These are phyloP conservation scores for Xylaria sp. DNA, from an alignment of 2,329 filamentous ascomycete species.

Conservation along the genomic window DNA sequence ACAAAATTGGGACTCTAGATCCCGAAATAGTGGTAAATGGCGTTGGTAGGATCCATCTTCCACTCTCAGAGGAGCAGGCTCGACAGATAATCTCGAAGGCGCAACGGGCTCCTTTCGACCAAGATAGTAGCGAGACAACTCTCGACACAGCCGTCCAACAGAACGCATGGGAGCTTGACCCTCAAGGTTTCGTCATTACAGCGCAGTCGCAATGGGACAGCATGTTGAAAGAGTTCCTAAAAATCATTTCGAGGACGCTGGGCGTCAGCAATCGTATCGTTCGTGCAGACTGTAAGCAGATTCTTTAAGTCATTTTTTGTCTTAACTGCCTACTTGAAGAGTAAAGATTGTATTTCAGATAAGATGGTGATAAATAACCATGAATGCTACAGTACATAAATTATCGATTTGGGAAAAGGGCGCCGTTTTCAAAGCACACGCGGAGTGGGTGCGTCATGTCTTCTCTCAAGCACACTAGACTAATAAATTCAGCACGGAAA, in stretches of 20 bases:
- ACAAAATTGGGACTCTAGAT: background rate
- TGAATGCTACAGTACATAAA: conserved; percentile 50
- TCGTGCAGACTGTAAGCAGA: conserved; percentile 44
- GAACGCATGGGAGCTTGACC: conserved; percentile 54
- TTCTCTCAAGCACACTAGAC: background rate
- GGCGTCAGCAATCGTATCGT: conserved; percentile 47
- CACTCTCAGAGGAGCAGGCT: conserved; percentile 40
- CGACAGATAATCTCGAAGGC: conserved; percentile 42
- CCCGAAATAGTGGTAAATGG: conserved; percentile 11
- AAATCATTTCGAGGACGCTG: conserved; percentile 38
- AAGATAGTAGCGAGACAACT: conserved; percentile 51
- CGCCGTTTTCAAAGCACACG: conserved; percentile 59
- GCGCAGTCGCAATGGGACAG: conserved; percentile 4
- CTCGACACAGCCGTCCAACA: conserved; percentile 55
- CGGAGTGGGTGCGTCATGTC: conserved; percentile 48
- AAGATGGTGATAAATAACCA: background rate
- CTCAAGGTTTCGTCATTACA: conserved; percentile 51
- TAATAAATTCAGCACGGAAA: conserved; percentile 52
- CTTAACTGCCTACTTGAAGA: background rate
- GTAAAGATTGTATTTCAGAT: background rate
- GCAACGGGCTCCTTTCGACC: conserved; percentile 51
- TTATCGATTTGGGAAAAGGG: conserved; percentile 61
- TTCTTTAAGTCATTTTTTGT: background rate
- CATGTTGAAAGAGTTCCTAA: background rate
- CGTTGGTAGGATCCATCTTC: conserved; percentile 37